phyloP scores from a whole-genome alignment of 2,329 filamentous ascomycete genomes.

The Diaporthe caulivora region DNA sequence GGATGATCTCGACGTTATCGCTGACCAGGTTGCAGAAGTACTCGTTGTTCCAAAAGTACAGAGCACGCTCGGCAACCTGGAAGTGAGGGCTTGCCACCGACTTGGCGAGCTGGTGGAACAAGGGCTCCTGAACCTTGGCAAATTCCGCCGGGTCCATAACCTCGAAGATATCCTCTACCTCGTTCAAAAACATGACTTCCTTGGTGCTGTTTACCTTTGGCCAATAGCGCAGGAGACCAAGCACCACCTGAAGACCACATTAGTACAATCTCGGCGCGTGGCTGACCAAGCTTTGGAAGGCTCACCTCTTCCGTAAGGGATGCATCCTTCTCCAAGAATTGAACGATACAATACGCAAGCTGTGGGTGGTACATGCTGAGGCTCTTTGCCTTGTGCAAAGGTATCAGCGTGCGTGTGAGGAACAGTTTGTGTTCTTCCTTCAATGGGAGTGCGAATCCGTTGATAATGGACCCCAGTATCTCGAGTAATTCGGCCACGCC shows the following conservation, averaged over 20 bases:
- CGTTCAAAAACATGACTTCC: slow-evolving; percentile 99
- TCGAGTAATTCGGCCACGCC: slow-evolving; percentile 97
- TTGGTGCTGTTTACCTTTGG: slow-evolving; percentile 99
- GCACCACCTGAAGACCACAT: slow-evolving; percentile 76
- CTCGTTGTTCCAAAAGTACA: slow-evolving; percentile 99
- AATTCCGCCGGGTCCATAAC: slow-evolving; percentile 99
- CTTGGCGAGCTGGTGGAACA: slow-evolving; percentile 97
- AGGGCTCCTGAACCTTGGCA: slow-evolving; percentile 96
- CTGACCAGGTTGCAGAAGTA: slow-evolving; percentile 99
- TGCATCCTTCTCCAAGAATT: slow-evolving; percentile 98
- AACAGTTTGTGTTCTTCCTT: slow-evolving; percentile 99
- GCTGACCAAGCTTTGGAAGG: slow-evolving; percentile 31
- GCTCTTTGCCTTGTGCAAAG: slow-evolving; percentile 97
- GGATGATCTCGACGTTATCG: slow-evolving; percentile 97
- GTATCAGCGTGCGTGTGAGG: slow-evolving; percentile 90
- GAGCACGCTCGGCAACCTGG: slow-evolving; percentile 94
- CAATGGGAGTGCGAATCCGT: slow-evolving; percentile 94
- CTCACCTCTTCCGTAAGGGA: slow-evolving; percentile 94
- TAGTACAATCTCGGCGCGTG: slow-evolving; percentile 26
- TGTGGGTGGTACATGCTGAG: slow-evolving; percentile 99
- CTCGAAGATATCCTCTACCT: slow-evolving; percentile 99
- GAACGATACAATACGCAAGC: slow-evolving; percentile 97
- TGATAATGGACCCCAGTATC: slow-evolving; percentile 98
- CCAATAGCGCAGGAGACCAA: slow-evolving; percentile 96
- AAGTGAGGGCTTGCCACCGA: slow-evolving; percentile 99